Evolutionary conservation across 805 yeast species (phyloP), one percentile per base, ranked within the genome.

Genomic region (Saturnispora mendoncae): DNA sequence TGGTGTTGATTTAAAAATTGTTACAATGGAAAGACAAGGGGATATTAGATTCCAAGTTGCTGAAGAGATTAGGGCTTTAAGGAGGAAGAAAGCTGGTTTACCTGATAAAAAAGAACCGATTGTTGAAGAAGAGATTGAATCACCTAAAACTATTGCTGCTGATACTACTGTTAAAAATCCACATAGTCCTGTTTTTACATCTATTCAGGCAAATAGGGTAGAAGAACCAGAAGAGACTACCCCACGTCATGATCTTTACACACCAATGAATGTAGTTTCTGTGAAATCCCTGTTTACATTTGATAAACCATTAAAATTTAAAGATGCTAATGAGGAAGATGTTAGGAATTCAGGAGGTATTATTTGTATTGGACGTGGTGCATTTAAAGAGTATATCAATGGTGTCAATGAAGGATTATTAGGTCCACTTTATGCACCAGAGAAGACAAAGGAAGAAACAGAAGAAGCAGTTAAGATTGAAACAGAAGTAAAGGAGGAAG

Each of bases 321-420:
- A 77, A 39, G 80, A 78, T 54, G 67, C 77, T 2, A 59, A 67
- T 25, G 67, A 62, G 4, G 38, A 49, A 2, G 67, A 68, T 25
- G 71, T 75, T 3, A 56, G 57, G 12, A 53, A 68, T 23, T 73
- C 79, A 7, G 97, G 97, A 20, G 98, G 97, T 33, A 80, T 87
- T 10, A 72, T 92, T 17, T 84, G 96, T 57, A 65, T 92, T 20
- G 99, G 99, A 4, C 72, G 99, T 58, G 98, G 98, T 43, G 90
- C 97, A 0, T 92, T 75, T 59, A 90, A 90, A 59, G 99, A 92
- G 67, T 92, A 86, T 57, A 58, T 92, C 40, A 71, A 73, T 33
- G 99, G 99, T 8, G 58, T 92, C 9, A 96, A 92, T 52, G 98
- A 92, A 65, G 98, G 98, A 5, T 69, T 92, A 56, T 62, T 92